Evolutionary conservation across 2,329 filamentous ascomycete species (phyloP), one percentile per base, ranked within the genome.

Genomic region (Zymoseptoria crescenta): DNA sequence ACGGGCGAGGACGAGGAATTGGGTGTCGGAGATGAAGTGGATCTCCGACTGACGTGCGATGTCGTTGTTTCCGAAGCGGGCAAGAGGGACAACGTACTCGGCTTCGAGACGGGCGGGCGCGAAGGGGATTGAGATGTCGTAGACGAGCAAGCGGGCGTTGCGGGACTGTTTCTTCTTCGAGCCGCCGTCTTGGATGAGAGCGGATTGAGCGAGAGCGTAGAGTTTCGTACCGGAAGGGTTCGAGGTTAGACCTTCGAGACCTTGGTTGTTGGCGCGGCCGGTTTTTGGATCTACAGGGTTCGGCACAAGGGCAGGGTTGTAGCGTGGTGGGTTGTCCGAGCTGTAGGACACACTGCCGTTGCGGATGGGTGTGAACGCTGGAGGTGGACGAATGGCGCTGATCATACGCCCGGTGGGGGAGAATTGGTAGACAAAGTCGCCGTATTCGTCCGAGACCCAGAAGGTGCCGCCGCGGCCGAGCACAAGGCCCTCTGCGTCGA

Each of bases 391-490:
- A 59, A 89, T 84, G 0, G 86, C 86, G 1, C 76, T 74, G 16
- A 83, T 70, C 82, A 90, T 85, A 35, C 75, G 77, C 41, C 87
- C 87, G 0, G 70, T 68, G 2, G 71, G 63, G 61, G 79, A 74
- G 72, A 90, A 89, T 51, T 83, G 80, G 76, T 88, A 90, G 21
- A 89, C 75, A 65, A 85, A 89, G 0, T 85, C 85, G 0, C 86
- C 87, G 68, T 88, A 87, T 73, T 89, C 87, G 68, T 90, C 87
- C 7, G 78, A 81, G 48, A 89, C 76, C 85, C 85, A 90, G 73
- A 88, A 89, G 0, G 78, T 77, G 10, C 81, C 83, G 57, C 87
- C 81, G 0, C 74, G 64, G 54, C 80, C 80, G 6, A 90, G 76
- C 1, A 83, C 81, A 0, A 91, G 74, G 1, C 87, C 87, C 74